A percentile compares a stretch with the other conserved stretches of the same genome.
These are phyloP conservation scores for Penicillium daleae DNA, from an alignment of 495 filamentous ascomycete genomes.

Conservation along the genomic window DNA sequence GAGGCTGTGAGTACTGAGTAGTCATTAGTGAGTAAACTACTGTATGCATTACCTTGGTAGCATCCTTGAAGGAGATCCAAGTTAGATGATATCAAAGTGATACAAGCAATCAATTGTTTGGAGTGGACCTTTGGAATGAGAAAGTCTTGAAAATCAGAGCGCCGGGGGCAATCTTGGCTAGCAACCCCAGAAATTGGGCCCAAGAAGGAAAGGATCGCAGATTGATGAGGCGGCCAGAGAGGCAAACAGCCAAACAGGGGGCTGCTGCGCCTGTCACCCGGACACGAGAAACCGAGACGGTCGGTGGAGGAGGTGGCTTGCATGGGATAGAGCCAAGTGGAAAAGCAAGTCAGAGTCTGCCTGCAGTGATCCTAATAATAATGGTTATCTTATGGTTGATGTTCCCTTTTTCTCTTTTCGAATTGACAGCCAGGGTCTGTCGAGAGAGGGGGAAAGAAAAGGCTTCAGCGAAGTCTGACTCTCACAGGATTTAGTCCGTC, in stretches of 20 bases:
- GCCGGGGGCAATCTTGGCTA: slow-evolving; percentile 8
- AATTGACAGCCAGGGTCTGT: not conserved
- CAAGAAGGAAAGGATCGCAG: slow-evolving; percentile 23
- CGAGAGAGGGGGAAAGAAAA: not conserved
- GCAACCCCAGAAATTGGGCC: slow-evolving; percentile 26
- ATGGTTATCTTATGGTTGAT: slow-evolving; percentile 1
- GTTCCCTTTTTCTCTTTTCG: not conserved
- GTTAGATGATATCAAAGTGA: not conserved
- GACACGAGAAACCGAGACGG: slow-evolving; percentile 13
- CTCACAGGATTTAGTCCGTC: too few relatives aligned
- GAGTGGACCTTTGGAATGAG: not conserved
- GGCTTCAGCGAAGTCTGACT: not conserved
- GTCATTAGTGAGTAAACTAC: not conserved
- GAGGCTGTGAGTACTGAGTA: too few relatives aligned
- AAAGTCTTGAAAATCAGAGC: slow-evolving; percentile 4
- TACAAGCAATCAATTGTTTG: not conserved
- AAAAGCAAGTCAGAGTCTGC: slow-evolving; percentile 4
- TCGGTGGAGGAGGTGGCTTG: slow-evolving; percentile 12
- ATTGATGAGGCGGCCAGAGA: slow-evolving; percentile 18
- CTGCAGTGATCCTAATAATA: slow-evolving; percentile 4
- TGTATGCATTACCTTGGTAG: not conserved
- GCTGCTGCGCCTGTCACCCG: slow-evolving; percentile 14
- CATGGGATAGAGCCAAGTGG: slow-evolving; percentile 2
- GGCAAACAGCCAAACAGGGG: slow-evolving; percentile 23
- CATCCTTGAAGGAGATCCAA: not conserved